Conservation (phyloP, 768 basidiomycete genomes). For the Xanthoconium stramineum region DNA sequence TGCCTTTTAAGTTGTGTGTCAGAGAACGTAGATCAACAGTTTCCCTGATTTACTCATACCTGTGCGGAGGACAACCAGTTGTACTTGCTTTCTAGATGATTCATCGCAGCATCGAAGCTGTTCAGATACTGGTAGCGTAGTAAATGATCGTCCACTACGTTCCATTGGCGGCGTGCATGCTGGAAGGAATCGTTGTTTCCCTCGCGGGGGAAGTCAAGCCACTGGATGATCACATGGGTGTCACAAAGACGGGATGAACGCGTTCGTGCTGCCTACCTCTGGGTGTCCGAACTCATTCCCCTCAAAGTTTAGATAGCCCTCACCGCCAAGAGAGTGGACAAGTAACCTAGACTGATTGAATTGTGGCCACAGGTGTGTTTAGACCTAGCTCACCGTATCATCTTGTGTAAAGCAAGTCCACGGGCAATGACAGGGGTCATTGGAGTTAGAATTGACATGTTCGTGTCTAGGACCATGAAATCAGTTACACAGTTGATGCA, state of each 20-base stretch:
- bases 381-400: constrained; percentile 71
- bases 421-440: constrained; percentile 85
- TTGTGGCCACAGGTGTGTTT: neutral
- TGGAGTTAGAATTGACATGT: constrained; percentile 87
- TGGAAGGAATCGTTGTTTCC: constrained; percentile 97
- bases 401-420: constrained; percentile 92
- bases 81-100: constrained; percentile 74
- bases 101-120: constrained; percentile 92
- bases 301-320: constrained; percentile 97
- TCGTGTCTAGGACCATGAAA: constrained; percentile 56
- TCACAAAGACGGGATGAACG: neutral
- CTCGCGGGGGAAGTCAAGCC: constrained; percentile 98
- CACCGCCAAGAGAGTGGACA: constrained; percentile 90
- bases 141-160: constrained; percentile 79
- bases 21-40: neutral
- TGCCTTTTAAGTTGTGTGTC: constrained; percentile 45
- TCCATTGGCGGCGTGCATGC: constrained; percentile 96
- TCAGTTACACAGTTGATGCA: neutral
- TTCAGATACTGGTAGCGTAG: constrained; percentile 94
- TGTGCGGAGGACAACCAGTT: constrained; percentile 83
- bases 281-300: constrained; percentile 99
- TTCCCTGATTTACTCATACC: constrained; percentile 37
- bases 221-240: constrained; percentile 41
- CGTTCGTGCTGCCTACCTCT: constrained; percentile 51
- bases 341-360: constrained; percentile 54